Percentiles rank a stretch among this genome's conserved stretches.
phyloP scores from a whole-genome alignment of 768 basidiomycete genomes.

The Russula brevipes region DNA sequence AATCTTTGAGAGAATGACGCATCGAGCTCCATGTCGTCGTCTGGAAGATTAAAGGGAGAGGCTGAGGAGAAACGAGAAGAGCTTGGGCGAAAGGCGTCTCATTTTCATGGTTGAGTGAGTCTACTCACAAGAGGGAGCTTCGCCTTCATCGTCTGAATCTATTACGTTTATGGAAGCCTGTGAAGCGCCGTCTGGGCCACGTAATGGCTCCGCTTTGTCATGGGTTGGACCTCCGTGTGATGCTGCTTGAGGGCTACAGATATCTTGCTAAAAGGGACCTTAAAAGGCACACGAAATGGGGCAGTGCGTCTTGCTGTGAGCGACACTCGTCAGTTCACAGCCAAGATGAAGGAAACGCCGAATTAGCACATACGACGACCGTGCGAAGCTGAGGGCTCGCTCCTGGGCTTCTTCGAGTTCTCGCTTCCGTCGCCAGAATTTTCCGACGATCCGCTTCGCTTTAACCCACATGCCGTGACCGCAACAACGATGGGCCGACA shows the following conservation, averaged over 20 bases:
- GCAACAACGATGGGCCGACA: slow-evolving; percentile 20
- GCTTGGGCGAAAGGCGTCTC: background rate
- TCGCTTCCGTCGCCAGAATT: slow-evolving; percentile 3
- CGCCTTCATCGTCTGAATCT: slow-evolving; percentile 7
- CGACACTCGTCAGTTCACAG: background rate
- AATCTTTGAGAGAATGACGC: slow-evolving; percentile 40
- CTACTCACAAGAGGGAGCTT: slow-evolving; percentile 31
- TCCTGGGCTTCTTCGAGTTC: slow-evolving; percentile 11
- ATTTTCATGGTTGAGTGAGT: slow-evolving; percentile 15
- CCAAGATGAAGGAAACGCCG: background rate
- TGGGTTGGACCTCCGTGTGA: background rate
- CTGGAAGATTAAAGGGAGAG: slow-evolving; percentile 27
- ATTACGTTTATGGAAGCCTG: slow-evolving; percentile 14
- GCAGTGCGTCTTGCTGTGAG: background rate
- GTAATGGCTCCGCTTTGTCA: background rate
- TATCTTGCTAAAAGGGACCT: slow-evolving; percentile 25
- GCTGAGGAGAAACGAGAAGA: background rate
- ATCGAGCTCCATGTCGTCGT: slow-evolving; percentile 38
- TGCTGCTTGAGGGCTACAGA: background rate
- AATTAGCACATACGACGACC: background rate
- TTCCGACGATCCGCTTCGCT: slow-evolving; percentile 11
- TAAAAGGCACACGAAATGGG: slow-evolving; percentile 35
- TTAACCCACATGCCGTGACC: slow-evolving; percentile 17
- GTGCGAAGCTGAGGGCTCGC: background rate
- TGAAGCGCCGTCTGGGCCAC: background rate